Conservation (phyloP, 1,284 basidiomycete species). For the Tilletia caries region DNA sequence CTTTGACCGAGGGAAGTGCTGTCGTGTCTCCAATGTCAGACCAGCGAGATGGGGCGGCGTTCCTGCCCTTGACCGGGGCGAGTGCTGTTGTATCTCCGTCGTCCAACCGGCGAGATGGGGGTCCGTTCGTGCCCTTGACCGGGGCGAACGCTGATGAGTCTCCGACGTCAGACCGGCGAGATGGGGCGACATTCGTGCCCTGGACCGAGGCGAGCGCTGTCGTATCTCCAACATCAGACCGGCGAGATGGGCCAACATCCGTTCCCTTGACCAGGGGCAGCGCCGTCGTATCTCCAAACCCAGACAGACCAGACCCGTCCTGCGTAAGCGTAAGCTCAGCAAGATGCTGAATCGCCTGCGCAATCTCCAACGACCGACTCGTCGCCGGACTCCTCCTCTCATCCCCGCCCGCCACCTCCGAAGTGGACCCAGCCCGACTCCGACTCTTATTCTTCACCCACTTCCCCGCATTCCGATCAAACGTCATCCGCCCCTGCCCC, state of each 20-base stretch:
- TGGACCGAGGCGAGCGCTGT: not conserved
- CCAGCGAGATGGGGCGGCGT: too few species aligned
- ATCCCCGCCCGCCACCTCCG: not conserved
- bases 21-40: too few species aligned
- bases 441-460: conserved; percentile 29
- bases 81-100: too few species aligned
- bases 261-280: not conserved
- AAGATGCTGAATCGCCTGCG: conserved; percentile 7
- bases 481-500: conserved; percentile 31
- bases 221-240: too few species aligned
- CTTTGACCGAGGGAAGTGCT: too few species aligned
- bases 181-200: not conserved
- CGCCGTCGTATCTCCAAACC: not conserved
- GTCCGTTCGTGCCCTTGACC: not conserved
- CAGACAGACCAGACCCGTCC: not conserved
- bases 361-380: not conserved
- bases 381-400: not conserved
- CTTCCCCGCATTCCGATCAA: conserved; percentile 29
- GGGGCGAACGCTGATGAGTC: not conserved
- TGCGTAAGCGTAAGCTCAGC: not conserved
- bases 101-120: not conserved
- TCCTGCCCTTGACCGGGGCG: not conserved
- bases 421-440: conserved; percentile 3
- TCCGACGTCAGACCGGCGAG: too few species aligned
- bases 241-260: not conserved